Conservation (phyloP, 768 basidiomycete genomes). For the Lactarius sp. region DNA sequence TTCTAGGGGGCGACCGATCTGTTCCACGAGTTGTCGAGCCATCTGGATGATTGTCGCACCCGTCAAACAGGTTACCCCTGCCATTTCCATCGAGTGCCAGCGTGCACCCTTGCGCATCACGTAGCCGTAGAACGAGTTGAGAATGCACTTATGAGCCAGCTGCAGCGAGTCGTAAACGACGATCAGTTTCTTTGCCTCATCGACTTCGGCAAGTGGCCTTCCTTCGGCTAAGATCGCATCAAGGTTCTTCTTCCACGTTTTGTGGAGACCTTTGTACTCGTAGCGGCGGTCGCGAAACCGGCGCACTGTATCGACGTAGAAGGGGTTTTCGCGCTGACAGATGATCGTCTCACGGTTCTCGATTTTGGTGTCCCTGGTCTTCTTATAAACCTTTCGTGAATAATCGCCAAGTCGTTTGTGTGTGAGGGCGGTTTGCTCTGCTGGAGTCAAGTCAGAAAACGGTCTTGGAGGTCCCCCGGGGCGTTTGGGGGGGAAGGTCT, state of each 20-base stretch:
- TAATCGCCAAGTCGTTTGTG: conserved; percentile 98
- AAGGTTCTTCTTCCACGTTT: conserved; percentile 99
- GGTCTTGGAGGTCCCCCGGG: conserved; percentile 69
- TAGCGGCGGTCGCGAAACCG: conserved; percentile 96
- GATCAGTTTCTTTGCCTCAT: conserved; percentile 99
- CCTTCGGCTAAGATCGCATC: conserved; percentile 67
- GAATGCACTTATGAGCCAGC: conserved; percentile 98
- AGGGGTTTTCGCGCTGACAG: conserved; percentile 96
- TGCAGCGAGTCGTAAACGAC: conserved; percentile 98
- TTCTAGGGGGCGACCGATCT: conserved; percentile 95
- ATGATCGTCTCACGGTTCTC: conserved; percentile 92
- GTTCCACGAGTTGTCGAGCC: conserved; percentile 95
- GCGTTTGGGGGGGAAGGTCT: conserved; percentile 79
- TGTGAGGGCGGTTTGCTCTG: conserved; percentile 86
- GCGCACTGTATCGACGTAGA: conserved; percentile 98
- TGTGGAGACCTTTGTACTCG: conserved; percentile 97
- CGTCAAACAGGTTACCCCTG: conserved; percentile 96
- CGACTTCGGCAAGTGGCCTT: conserved; percentile 75
- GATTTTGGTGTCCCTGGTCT: conserved; percentile 95
- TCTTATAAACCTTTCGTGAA: conserved; percentile 97
- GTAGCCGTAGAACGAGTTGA: conserved; percentile 99
- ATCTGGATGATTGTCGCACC: conserved; percentile 98
- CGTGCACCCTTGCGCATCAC: conserved; percentile 99
- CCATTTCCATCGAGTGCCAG: conserved; percentile 99
- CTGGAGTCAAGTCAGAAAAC: conserved; percentile 74